These are phyloP conservation scores for Paramecium tetraurelia DNA, from an alignment of 73 alveolate species.

Conservation along the genomic window DNA sequence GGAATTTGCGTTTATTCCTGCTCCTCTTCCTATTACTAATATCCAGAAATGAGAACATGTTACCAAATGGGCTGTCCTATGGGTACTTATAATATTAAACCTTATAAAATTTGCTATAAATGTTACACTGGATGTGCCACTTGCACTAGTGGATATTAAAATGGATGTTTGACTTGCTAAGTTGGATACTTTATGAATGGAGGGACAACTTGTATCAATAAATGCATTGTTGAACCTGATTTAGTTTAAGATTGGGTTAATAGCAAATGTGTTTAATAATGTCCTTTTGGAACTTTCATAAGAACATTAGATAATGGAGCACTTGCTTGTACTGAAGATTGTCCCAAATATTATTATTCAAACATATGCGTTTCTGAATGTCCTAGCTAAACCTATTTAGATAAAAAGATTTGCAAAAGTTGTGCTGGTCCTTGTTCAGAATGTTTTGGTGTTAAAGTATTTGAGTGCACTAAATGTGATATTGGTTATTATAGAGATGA, in stretches of 20 bases:
- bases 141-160: not conserved
- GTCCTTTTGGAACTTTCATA: not conserved
- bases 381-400: not conserved
- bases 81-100: not conserved
- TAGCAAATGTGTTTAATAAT: not conserved
- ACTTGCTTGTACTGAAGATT: not conserved
- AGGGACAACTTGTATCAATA: not conserved
- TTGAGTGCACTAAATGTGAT: not conserved
- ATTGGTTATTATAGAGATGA: not conserved
- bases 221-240: not conserved
- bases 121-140: not conserved
- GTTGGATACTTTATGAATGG: not conserved
- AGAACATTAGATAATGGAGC: not conserved
- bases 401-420: not conserved
- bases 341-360: not conserved
- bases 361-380: not conserved
- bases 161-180: not conserved
- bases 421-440: not conserved
- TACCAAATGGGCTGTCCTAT: not conserved
- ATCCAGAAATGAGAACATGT: not conserved
- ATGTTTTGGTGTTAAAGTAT: not conserved
- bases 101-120: not conserved
- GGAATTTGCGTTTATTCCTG: not conserved
- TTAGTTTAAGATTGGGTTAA: not conserved
- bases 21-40: not conserved